These are phyloP conservation scores for Pythium sp. DNA, from an alignment of 352 stramenopile genomes.

Conservation along the genomic window DNA sequence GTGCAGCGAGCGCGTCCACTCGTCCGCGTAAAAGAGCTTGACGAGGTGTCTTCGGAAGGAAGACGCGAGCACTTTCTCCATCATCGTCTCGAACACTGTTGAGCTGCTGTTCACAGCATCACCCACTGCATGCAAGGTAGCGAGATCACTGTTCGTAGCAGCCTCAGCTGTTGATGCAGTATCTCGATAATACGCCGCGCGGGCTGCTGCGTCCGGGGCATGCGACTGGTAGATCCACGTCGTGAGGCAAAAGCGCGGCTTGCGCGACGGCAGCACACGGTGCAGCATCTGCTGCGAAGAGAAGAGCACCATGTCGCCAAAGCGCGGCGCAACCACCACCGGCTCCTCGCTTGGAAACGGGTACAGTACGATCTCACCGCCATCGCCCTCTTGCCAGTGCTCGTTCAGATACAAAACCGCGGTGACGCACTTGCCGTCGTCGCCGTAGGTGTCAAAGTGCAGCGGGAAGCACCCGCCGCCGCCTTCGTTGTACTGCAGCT, in stretches of 20 bases:
- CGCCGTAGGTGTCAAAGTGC: conserved; percentile 84
- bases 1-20: conserved; percentile 55
- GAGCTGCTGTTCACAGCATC: background rate
- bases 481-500: conserved; percentile 81
- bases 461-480: conserved; percentile 78
- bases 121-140: background rate
- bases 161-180: background rate
- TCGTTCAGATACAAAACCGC: conserved; percentile 86
- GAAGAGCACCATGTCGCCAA: conserved; percentile 76
- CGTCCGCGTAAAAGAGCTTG: conserved; percentile 49
- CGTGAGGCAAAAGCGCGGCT: conserved; percentile 57
- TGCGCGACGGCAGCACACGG: conserved; percentile 51
- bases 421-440: conserved; percentile 82
- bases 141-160: background rate
- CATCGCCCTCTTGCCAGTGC: conserved; percentile 60
- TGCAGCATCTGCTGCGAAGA: conserved; percentile 80
- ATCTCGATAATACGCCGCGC: conserved; percentile 25
- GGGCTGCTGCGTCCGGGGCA: conserved; percentile 19
- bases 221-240: conserved; percentile 64
- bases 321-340: conserved; percentile 46
- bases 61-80: conserved; percentile 54
- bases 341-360: conserved; percentile 59
- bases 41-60: conserved; percentile 62
- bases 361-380: conserved; percentile 80
- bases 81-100: conserved; percentile 26